A percentile compares a stretch with the other conserved stretches of the same genome.
These are phyloP conservation scores for Ophiostoma quercus DNA, from an alignment of 2,329 filamentous ascomycete genomes.

Conservation along the genomic window DNA sequence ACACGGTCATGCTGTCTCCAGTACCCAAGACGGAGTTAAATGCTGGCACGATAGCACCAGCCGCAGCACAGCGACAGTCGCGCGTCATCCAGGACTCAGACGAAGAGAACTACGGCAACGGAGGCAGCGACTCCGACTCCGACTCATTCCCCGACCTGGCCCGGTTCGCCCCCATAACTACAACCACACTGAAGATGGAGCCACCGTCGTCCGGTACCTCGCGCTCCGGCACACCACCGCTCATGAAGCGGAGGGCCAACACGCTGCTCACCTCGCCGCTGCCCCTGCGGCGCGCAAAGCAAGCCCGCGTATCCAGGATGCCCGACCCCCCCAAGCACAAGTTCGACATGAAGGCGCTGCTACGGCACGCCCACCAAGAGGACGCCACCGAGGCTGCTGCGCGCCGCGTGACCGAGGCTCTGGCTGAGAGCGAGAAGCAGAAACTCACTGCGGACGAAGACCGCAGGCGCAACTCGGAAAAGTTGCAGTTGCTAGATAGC, in stretches of 20 bases:
- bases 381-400: constrained; percentile 54
- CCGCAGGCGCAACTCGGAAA: constrained; percentile 20
- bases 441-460: constrained; percentile 20
- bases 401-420: constrained; percentile 39
- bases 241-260: constrained; percentile 24
- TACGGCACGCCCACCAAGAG: constrained; percentile 55
- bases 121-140: constrained; percentile 9
- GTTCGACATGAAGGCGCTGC: constrained; percentile 58
- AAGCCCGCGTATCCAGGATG: constrained; percentile 16
- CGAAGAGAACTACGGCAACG: constrained; percentile 18
- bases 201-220: background rate
- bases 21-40: background rate
- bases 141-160: constrained; percentile 19
- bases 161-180: background rate
- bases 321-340: constrained; percentile 48
- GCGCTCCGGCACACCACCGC: constrained; percentile 18
- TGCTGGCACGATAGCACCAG: background rate
- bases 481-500: constrained; percentile 32
- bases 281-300: constrained; percentile 34
- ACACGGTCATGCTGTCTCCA: background rate
- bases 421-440: constrained; percentile 29
- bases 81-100: constrained; percentile 23
- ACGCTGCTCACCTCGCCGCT: constrained; percentile 39
- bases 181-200: background rate
- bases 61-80: background rate